A percentile compares a stretch with the other conserved stretches of the same genome.
Conservation (phyloP, 2,329 filamentous ascomycete genomes). For the Huntiella decipiens region DNA sequence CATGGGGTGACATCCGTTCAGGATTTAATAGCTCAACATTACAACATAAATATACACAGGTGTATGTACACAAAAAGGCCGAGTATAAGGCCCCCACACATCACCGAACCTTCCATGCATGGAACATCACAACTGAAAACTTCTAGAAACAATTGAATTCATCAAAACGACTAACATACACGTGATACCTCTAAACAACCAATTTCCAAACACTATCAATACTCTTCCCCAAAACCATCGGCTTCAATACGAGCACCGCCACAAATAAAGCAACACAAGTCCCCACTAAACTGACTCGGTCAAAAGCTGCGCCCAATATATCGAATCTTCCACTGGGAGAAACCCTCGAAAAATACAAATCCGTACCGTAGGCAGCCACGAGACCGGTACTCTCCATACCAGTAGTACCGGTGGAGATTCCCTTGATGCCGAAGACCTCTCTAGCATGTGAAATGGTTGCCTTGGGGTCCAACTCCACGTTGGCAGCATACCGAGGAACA, state of each 20-base stretch:
- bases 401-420: constrained; percentile 57
- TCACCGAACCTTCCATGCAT: too few relatives aligned
- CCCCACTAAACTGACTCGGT: constrained; percentile 64
- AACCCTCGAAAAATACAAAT: constrained; percentile 72
- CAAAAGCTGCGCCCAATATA: constrained; percentile 81
- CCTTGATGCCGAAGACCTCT: constrained; percentile 56
- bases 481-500: constrained; percentile 53
- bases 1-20: too few relatives aligned
- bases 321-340: constrained; percentile 85
- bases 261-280: constrained; percentile 66
- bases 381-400: constrained; percentile 81
- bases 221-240: constrained; percentile 62
- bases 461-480: constrained; percentile 67
- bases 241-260: constrained; percentile 61
- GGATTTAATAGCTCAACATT: too few relatives aligned
- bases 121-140: too few relatives aligned
- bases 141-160: too few relatives aligned
- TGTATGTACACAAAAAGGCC: too few relatives aligned
- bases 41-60: too few relatives aligned
- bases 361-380: constrained; percentile 71
- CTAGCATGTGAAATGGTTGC: constrained; percentile 64
- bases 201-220: constrained; percentile 43
- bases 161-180: too few relatives aligned
- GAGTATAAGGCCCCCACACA: too few relatives aligned
- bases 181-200: too few relatives aligned